Evolutionary conservation across 768 basidiomycete genomes (phyloP).

Genomic region (Serendipita sp.): DNA sequence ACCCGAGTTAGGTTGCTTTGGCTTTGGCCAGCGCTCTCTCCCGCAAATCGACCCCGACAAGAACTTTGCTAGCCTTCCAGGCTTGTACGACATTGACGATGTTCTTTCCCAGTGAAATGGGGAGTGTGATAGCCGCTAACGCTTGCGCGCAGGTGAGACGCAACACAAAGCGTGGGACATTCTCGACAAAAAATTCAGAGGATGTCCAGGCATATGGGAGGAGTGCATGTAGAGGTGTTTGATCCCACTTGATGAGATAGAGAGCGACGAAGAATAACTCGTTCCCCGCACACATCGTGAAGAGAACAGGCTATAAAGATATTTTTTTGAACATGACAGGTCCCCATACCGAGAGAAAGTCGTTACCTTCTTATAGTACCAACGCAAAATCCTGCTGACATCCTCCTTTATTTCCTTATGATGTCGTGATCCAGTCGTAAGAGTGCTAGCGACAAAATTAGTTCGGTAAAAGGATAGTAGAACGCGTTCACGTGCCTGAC

Average conservation of each 20-base stretch:
- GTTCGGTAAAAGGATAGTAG: not conserved
- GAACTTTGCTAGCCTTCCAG: conserved; percentile 29
- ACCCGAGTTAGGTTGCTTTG: not conserved
- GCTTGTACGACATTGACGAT: conserved; percentile 33
- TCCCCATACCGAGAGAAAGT: conserved; percentile 12
- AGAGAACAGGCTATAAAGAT: conserved; percentile 23
- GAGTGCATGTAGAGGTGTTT: conserved; percentile 14
- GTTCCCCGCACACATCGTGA: conserved; percentile 32
- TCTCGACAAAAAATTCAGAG: conserved; percentile 6
- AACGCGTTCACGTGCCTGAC: conserved; percentile 25
- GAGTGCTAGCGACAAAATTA: conserved; percentile 19
- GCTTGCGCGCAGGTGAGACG: conserved; percentile 26
- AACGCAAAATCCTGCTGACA: conserved; percentile 28
- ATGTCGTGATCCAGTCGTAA: conserved; percentile 27
- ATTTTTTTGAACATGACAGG: not conserved
- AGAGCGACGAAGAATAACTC: conserved; percentile 34
- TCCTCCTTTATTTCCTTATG: conserved; percentile 32
- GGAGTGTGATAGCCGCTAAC: conserved; percentile 22
- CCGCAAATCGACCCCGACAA: conserved; percentile 25
- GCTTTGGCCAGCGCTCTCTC: conserved; percentile 23
- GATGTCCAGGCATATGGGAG: conserved; percentile 10
- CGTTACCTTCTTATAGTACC: conserved; percentile 32
- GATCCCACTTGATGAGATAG: conserved; percentile 26
- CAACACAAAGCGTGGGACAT: conserved; percentile 7
- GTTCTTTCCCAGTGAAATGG: conserved; percentile 27